Percentiles rank a stretch among this genome's conserved stretches.
These are phyloP conservation scores for Suillus plorans DNA, from an alignment of 768 basidiomycete genomes.

Conservation along the genomic window DNA sequence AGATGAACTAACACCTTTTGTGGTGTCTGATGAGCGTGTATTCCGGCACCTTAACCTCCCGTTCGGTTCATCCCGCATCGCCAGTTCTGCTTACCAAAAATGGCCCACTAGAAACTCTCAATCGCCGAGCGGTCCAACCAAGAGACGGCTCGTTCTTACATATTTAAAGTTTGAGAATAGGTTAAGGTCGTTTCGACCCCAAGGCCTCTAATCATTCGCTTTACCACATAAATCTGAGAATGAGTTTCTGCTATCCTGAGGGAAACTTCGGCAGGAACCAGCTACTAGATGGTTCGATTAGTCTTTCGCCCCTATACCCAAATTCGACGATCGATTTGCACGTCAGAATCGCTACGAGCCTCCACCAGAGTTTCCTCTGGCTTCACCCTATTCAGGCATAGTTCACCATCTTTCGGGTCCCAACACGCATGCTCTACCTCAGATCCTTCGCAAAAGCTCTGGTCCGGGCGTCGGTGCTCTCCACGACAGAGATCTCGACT, in stretches of 20 bases:
- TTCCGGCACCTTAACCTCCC: constrained; percentile 29
- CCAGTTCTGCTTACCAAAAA: constrained; percentile 75
- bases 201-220: constrained; percentile 92
- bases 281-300: constrained; percentile 94
- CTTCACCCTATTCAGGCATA: constrained; percentile 89
- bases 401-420: constrained; percentile 91
- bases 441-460: constrained; percentile 71
- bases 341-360: constrained; percentile 94
- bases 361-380: constrained; percentile 97
- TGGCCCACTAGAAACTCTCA: constrained; percentile 73
- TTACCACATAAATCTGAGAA: constrained; percentile 65
- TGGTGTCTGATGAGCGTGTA: constrained; percentile 65
- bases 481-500: constrained; percentile 62
- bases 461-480: constrained; percentile 75
- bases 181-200: constrained; percentile 87
- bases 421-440: constrained; percentile 83
- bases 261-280: constrained; percentile 92
- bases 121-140: constrained; percentile 50
- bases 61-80: constrained; percentile 71
- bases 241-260: constrained; percentile 69
- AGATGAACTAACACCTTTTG: constrained; percentile 85
- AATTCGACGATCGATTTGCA: constrained; percentile 95
- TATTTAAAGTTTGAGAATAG: constrained; percentile 75
- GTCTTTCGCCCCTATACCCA: constrained; percentile 97
- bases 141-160: constrained; percentile 56